Base-by-base conservation (phyloP, 306 rosid genomes). In the Corylus americana region DNA sequence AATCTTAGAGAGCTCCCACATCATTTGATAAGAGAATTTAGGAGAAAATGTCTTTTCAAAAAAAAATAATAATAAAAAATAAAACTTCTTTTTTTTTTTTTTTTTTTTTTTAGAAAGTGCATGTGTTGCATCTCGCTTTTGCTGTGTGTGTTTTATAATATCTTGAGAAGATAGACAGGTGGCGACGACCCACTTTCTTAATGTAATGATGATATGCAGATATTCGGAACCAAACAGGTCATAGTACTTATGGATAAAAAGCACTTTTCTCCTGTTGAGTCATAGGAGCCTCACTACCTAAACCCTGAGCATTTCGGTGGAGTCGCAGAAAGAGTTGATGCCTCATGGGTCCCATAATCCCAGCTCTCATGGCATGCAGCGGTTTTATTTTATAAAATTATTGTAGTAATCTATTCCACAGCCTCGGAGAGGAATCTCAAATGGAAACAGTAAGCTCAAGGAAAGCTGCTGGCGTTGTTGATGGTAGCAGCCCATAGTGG, bases 101-200 rank as follows among this genome's bases (percentile, higher is more conserved):
- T 22, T 22, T 22, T 22, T 22, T 22, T 22, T 22, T 22, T 22
- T 0, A 22, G 25, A 22, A 31, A 31, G 70, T 14, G 25, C 1
- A 35, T 7, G 45, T 37, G 68, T 14, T 31, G 49, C 72, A n/a
- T 42, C 31, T 10, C 4, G 39, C 72, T 68, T 68, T 42, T 68
- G 51, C 25, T 10, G 3, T 42, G 51, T 68, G 14, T 31, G 25
- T 31, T n/a, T 62, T 62, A 64, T 64, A 35, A 35, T 64, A 64
- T 64, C 2, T 64, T 18, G 14, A 35, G 4, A 0, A 54, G 8
- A 11, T 10, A 51, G 77, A n/a, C 7, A 67, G 70, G 64, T 31
- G 45, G 85, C 74, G 74, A 50, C 82, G 74, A 84, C 85, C 77
- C 85, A 84, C 85, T 80, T 84, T 84, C 80, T 66, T 69, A 68